Base-by-base conservation (phyloP, 257 asterid genomes). In the Ajuga chamaepitys region DNA sequence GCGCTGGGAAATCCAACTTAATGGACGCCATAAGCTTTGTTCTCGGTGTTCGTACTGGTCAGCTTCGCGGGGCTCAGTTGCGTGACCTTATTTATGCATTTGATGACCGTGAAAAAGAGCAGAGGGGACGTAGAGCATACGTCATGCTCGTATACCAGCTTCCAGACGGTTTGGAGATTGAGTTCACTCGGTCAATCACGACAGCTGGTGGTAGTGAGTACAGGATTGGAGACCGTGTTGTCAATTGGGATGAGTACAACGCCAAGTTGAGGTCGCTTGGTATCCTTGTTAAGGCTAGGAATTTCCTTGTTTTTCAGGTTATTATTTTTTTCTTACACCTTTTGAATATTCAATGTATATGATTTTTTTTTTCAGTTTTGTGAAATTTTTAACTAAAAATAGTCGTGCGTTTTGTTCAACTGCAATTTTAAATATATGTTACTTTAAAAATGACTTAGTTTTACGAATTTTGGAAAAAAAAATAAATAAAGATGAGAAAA, bases 21-120 rank as follows among this genome's bases (percentile, higher is more conserved):
- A 94, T 94, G 99, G 99, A 94, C 68, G 99, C 99, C 37, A 90
- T 94, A 73, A 90, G 99, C 79, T 94, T 94, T 73, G 97, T 94
- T 9, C 95, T 94, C 12, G 99, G 99, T 26, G 97, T 94, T 24
- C 97, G 99, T 42, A 85, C 99, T 2, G 96, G 91, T 22, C 96
- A 94, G 70, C 97, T 94, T 41, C 96, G 99, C 26, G 99, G 99
- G 11, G 83, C 92, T 8, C 91, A 88, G 80, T 59, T 90, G 68
- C 83, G 81, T 42, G 97, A 94, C 81, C 85, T 94, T 52, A 86
- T 94, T 48, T 94, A 90, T 46, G 91, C 95, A 0, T 81, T 88
- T 24, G 95, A 94, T 54, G 99, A 94, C 80, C 80, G 86, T 1
- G 99, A 94, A 16, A 90, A 83, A 67, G 91, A 85, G 74, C 95